Base-by-base conservation (phyloP, 1,139 yeast species). In the Saccharomyces hybrid region DNA sequence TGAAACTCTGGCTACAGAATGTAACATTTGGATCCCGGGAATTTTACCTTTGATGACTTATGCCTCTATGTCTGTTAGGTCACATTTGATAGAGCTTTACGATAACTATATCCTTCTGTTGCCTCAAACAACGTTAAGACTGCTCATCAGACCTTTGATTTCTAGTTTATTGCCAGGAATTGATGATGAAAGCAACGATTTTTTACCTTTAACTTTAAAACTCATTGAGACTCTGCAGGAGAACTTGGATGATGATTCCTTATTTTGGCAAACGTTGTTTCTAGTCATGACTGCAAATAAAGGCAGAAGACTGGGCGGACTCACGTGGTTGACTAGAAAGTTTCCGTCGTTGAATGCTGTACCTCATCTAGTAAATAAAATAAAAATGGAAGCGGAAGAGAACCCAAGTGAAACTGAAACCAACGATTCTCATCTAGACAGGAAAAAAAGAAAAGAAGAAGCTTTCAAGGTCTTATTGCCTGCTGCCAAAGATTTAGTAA, bases 151-250 rank as follows among this genome's bases (percentile, higher is more conserved):
- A 57, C 91, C 97, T 0, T 67, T 93, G 23, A 70, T 93, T 6
- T 75, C 90, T 51, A 81, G 95, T 59, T 74, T 91, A 46, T 71
- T 93, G 11, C 90, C 96, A 0, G 96, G 96, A 0, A 77, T 95
- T 50, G 99, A 93, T 61, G 98, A 93, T 62, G 96, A 90, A 61
- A 81, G 89, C 49, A 84, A 93, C 23, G 99, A 93, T 64, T 82
- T 85, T 34, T 91, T 86, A 65, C 76, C 75, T 14, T 80, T 83
- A 3, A 79, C 83, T 1, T 61, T 89, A 55, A 73, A 73, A 0
- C 67, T 91, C 46, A 73, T 93, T 53, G 91, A 84, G 52, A 68
- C 73, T 2, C 76, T 90, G 62, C 82, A 83, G 61, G 61, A 59
- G n/a, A 80, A 81, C 51, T 68, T 89, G 32, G 73, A 75, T 46